Percentiles rank a stretch among this genome's conserved stretches.
Conservation (phyloP, 2,329 filamentous ascomycete genomes). For the Aspergillus neotritici region DNA sequence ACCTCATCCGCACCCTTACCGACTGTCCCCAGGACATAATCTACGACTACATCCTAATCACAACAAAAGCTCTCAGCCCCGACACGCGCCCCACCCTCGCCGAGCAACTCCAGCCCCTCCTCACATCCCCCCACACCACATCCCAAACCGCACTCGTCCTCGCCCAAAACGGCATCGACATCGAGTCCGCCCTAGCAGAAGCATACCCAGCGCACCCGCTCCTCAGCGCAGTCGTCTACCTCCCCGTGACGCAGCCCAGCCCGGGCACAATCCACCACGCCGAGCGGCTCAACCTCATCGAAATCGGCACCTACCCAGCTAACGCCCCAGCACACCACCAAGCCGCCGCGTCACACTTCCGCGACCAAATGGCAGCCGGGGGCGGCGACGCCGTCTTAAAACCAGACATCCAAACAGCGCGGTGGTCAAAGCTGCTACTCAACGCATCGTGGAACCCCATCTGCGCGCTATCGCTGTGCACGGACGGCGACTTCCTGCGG, state of each 20-base stretch:
- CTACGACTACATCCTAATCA: conserved; percentile 47
- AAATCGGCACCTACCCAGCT: conserved; percentile 48
- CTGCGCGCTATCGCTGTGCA: conserved; percentile 51
- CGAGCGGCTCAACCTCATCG: conserved; percentile 42
- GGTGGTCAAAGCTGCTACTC: conserved; percentile 58
- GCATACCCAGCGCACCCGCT: conserved; percentile 50
- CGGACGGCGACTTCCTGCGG: conserved; percentile 48
- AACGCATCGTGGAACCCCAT: conserved; percentile 60
- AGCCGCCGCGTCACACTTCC: conserved; percentile 32
- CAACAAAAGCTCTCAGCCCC: conserved; percentile 42
- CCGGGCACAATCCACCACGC: conserved; percentile 46
- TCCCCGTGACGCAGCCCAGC: conserved; percentile 47
- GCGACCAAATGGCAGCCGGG: conserved; percentile 38
- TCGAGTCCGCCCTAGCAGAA: conserved; percentile 50
- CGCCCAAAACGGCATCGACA: conserved; percentile 58
- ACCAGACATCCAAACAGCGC: conserved; percentile 51
- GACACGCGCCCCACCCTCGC: conserved; percentile 29
- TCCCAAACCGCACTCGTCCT: conserved; percentile 50
- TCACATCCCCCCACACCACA: conserved; percentile 21
- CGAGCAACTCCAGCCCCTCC: conserved; percentile 35
- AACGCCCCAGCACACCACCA: conserved; percentile 20
- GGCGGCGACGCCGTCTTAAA: conserved; percentile 47
- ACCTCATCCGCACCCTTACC: conserved; percentile 14
- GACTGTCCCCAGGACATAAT: conserved; percentile 18
- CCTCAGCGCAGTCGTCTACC: conserved; percentile 52